Evolutionary conservation across 768 basidiomycete genomes (phyloP).

Genomic region (Rhodotorula diobovata): DNA sequence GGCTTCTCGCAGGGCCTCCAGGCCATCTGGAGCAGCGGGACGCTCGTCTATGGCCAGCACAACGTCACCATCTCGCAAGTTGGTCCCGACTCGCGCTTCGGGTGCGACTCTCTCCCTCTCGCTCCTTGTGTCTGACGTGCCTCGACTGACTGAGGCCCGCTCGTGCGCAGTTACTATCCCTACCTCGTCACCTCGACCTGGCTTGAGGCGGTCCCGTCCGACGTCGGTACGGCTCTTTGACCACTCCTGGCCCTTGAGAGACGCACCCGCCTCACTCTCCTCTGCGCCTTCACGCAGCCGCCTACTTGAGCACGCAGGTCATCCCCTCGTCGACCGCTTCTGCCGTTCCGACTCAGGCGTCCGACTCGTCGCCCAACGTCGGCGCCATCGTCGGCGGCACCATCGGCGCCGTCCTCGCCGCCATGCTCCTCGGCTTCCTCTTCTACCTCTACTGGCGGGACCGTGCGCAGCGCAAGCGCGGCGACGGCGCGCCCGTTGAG

Average conservation of each 20-base stretch:
- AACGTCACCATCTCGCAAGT: conserved; percentile 29
- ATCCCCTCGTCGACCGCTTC: conserved; percentile 3
- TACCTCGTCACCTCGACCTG: conserved; percentile 35
- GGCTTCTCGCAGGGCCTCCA: conserved; percentile 8
- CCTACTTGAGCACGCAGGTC: conserved; percentile 17
- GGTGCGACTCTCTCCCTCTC: conserved; percentile 9
- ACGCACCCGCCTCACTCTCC: background rate
- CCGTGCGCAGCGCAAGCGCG: conserved; percentile 8
- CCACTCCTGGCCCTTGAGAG: background rate
- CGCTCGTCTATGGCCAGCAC: conserved; percentile 27
- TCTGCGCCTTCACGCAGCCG: conserved; percentile 2
- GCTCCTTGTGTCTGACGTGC: too few relatives aligned
- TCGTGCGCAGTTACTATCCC: conserved; percentile 22
- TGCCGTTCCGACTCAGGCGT: background rate
- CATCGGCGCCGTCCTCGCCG: conserved; percentile 30
- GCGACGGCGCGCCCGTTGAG: conserved; percentile 15
- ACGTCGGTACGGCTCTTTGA: conserved; percentile 6
- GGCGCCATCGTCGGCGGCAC: conserved; percentile 34
- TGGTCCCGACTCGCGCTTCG: conserved; percentile 32
- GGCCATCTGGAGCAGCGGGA: conserved; percentile 22
- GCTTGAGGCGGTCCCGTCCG: conserved; percentile 19
- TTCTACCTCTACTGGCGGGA: conserved; percentile 35
- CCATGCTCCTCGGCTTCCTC: conserved; percentile 26
- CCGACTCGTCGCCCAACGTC: background rate
- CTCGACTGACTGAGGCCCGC: background rate